phyloP scores from a whole-genome alignment of 1,139 yeast genomes.

The Yamadazyma diospyri region DNA sequence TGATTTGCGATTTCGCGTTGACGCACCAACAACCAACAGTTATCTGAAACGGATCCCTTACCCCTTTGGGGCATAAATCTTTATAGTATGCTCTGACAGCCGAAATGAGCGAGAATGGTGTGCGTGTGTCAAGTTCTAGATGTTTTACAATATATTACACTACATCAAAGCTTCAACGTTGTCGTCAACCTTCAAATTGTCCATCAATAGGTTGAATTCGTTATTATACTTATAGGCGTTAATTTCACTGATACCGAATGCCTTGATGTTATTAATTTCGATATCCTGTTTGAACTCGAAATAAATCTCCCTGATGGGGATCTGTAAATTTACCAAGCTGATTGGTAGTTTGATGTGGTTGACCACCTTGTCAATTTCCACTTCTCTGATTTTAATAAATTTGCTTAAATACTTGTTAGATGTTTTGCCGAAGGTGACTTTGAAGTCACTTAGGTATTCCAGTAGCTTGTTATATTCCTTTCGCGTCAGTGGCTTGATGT shows the following conservation, averaged over 20 bases:
- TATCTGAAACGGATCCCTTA: too few species aligned
- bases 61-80: too few species aligned
- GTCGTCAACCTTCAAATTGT: slow-evolving; percentile 13
- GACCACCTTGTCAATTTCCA: slow-evolving; percentile 16
- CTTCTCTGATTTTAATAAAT: slow-evolving; percentile 32
- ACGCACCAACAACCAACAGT: too few species aligned
- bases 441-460: slow-evolving; percentile 19
- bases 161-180: slow-evolving; percentile 5
- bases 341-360: slow-evolving; percentile 34
- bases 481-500: slow-evolving; percentile 27
- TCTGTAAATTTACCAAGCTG: slow-evolving; percentile 30
- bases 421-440: slow-evolving; percentile 10
- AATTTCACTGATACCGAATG: slow-evolving; percentile 37
- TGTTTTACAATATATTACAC: slow-evolving; percentile 1
- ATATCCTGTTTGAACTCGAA: slow-evolving; percentile 26
- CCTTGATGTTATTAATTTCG: slow-evolving; percentile 30
- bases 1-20: neutral
- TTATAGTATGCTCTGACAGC: too few species aligned
- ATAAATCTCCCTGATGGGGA: slow-evolving; percentile 35
- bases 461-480: slow-evolving; percentile 15
- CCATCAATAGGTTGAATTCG: slow-evolving; percentile 24
- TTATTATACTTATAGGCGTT: slow-evolving; percentile 25
- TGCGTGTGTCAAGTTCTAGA: too few species aligned
- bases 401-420: slow-evolving; percentile 26
- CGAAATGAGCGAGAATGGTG: too few species aligned